Evolutionary conservation across 2,329 filamentous ascomycete genomes (phyloP).

Genomic region (Diplocarpon rosae): DNA sequence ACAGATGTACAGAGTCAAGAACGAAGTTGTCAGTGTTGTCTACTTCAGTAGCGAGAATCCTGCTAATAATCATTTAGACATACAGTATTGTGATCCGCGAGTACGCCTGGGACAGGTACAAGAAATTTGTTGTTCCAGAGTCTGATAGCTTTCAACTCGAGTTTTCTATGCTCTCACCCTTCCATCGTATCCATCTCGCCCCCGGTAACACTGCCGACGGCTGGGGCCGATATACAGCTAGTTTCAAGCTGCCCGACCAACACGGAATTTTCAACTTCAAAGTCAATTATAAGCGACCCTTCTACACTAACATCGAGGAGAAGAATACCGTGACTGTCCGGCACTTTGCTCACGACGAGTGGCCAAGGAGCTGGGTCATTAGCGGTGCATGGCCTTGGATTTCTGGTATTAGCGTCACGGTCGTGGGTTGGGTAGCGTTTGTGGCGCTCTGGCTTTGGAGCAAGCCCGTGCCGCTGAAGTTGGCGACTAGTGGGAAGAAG

Average conservation of each 20-base stretch:
- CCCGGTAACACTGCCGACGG: slow-evolving; percentile 48
- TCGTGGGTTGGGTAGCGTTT: slow-evolving; percentile 76
- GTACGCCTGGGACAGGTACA: slow-evolving; percentile 63
- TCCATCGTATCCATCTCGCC: slow-evolving; percentile 72
- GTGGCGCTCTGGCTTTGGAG: slow-evolving; percentile 80
- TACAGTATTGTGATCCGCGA: slow-evolving; percentile 70
- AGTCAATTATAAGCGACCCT: slow-evolving; percentile 93
- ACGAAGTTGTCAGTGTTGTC: slow-evolving; percentile 68
- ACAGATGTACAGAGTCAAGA: slow-evolving; percentile 88
- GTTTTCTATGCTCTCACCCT: slow-evolving; percentile 97
- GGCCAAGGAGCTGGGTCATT: slow-evolving; percentile 82
- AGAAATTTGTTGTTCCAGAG: slow-evolving; percentile 58
- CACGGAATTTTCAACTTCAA: slow-evolving; percentile 99
- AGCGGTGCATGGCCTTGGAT: slow-evolving; percentile 93
- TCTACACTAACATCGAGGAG: slow-evolving; percentile 80
- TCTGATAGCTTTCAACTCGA: slow-evolving; percentile 80
- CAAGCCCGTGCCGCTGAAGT: slow-evolving; percentile 36
- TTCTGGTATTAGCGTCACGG: slow-evolving; percentile 71
- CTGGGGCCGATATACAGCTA: slow-evolving; percentile 60
- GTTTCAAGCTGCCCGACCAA: slow-evolving; percentile 84
- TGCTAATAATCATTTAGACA: slow-evolving; percentile 11
- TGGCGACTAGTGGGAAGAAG: slow-evolving; percentile 30
- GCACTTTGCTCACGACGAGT: slow-evolving; percentile 96
- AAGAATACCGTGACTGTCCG: slow-evolving; percentile 91
- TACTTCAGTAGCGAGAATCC: not conserved